Percentiles rank a stretch among this genome's conserved stretches.
These are phyloP conservation scores for Pueraria montana DNA, from an alignment of 306 rosid species.

Conservation along the genomic window DNA sequence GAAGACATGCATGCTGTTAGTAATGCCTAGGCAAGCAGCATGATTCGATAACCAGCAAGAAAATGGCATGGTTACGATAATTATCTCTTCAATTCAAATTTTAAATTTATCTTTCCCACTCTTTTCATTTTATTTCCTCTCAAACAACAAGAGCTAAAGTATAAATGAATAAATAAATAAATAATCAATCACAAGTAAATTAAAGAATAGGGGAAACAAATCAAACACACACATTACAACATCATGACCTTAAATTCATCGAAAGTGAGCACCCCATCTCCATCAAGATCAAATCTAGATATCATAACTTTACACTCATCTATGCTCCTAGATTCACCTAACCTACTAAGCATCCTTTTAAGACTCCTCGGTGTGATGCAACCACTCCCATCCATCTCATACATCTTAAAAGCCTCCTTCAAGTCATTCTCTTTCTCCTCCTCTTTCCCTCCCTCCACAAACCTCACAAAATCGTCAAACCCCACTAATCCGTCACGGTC, in stretches of 20 bases:
- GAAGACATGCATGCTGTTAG: no score
- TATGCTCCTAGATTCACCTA: constrained; percentile 72
- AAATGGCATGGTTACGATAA: no score
- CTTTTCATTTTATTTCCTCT: no score
- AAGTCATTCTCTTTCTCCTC: constrained; percentile 75
- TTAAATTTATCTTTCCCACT: no score
- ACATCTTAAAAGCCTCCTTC: constrained; percentile 80
- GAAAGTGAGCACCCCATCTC: constrained; percentile 84
- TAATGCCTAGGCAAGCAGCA: no score
- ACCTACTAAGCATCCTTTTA: constrained; percentile 70
- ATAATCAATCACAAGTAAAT: no score
- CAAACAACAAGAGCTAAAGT: no score
- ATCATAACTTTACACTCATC: constrained; percentile 77
- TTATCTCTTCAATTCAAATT: no score
- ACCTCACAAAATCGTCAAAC: constrained; percentile 74
- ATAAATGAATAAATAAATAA: neutral
- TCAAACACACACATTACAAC: constrained; percentile 43
- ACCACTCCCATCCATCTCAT: constrained; percentile 80
- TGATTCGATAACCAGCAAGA: no score
- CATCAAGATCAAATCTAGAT: constrained; percentile 74
- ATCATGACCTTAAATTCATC: constrained; percentile 89
- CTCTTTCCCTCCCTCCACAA: constrained; percentile 74
- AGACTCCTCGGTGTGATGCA: constrained; percentile 82
- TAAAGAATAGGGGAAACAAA: neutral
- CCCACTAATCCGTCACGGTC: constrained; percentile 76